Evolutionary conservation across 495 filamentous ascomycete species (phyloP).

Genomic region (Glutinoglossum americanum): DNA sequence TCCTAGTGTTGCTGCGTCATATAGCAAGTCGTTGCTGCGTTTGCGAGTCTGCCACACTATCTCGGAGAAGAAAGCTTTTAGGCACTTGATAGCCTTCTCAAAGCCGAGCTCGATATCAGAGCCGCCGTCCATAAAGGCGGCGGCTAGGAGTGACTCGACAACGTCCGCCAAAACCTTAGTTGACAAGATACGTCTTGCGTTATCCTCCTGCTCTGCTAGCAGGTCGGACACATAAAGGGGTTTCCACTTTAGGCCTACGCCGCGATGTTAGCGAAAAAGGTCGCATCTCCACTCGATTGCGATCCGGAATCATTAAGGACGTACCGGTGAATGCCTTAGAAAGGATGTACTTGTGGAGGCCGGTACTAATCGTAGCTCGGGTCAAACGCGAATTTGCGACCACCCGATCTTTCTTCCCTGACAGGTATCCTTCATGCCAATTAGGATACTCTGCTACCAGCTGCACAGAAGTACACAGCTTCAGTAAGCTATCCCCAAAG

Average conservation of each 20-base stretch:
- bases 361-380: constrained; percentile 35
- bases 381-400: constrained; percentile 54
- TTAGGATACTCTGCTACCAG: constrained; percentile 40
- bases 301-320: neutral
- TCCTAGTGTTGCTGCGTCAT: constrained; percentile 14
- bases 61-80: constrained; percentile 43
- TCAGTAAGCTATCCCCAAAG: constrained; percentile 72
- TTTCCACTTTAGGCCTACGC: constrained; percentile 38
- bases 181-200: constrained; percentile 26
- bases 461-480: constrained; percentile 45
- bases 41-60: constrained; percentile 29
- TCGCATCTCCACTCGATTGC: neutral
- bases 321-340: constrained; percentile 39
- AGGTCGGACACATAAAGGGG: constrained; percentile 38
- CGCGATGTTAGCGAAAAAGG: neutral
- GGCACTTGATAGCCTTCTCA: constrained; percentile 37
- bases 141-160: constrained; percentile 68
- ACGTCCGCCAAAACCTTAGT: constrained; percentile 80
- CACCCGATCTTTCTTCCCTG: constrained; percentile 39
- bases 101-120: no score
- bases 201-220: constrained; percentile 9
- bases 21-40: constrained; percentile 13
- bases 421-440: constrained; percentile 66
- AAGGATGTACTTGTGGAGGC: constrained; percentile 56
- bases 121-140: constrained; percentile 55